Evolutionary conservation across 2,329 filamentous ascomycete genomes (phyloP).

Genomic region (Grosmannia clavigera): DNA sequence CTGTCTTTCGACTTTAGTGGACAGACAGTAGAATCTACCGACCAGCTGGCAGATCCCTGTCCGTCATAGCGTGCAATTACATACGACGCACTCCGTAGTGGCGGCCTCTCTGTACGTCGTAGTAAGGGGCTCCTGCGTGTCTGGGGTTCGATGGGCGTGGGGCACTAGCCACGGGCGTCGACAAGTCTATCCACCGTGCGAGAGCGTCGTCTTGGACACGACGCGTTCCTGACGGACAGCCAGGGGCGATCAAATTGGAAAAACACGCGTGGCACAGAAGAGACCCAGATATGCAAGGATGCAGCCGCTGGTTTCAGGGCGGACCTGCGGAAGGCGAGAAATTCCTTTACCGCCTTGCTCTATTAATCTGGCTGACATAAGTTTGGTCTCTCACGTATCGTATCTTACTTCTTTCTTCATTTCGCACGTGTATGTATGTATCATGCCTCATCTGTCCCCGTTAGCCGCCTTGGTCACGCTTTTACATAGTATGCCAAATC

Average conservation of each 20-base stretch:
- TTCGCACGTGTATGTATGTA: not conserved
- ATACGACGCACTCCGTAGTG: too few relatives aligned
- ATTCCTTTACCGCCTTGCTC: too few relatives aligned
- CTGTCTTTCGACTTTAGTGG: not conserved
- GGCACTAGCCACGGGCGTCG: not conserved
- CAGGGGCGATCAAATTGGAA: conserved; percentile 1
- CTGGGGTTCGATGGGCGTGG: not conserved
- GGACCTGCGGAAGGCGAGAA: not conserved
- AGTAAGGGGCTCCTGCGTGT: not conserved
- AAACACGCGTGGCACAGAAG: not conserved
- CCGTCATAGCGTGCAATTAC: too few relatives aligned
- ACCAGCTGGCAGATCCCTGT: not conserved
- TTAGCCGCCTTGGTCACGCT: too few relatives aligned
- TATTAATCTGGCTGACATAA: too few relatives aligned
- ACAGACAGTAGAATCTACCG: too few relatives aligned
- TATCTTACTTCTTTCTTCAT: not conserved
- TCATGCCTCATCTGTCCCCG: not conserved
- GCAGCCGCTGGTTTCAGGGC: not conserved
- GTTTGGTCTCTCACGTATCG: too few relatives aligned
- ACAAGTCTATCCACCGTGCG: not conserved
- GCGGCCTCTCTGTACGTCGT: not conserved
- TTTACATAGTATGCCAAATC: too few relatives aligned
- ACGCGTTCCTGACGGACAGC: not conserved
- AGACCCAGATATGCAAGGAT: not conserved
- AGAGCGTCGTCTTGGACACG: too few relatives aligned